phyloP scores from a whole-genome alignment of 2,329 filamentous ascomycete species.

The Cytospora mali region DNA sequence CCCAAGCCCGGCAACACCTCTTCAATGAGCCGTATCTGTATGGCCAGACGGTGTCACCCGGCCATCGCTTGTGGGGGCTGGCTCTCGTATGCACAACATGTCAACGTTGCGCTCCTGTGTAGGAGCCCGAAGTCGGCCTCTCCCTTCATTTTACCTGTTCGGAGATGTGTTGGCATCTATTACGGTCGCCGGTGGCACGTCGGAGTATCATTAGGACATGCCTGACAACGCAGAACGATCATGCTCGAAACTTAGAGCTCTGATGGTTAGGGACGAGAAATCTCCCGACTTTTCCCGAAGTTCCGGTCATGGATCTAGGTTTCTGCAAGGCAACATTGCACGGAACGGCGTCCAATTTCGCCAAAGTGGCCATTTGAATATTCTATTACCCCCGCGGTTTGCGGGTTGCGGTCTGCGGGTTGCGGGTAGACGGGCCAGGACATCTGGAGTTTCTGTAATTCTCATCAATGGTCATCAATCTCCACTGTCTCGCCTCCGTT shows the following conservation, averaged over 20 bases:
- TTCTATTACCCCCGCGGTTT: constrained; percentile 13
- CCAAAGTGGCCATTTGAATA: constrained; percentile 13
- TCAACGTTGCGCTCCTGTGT: neutral
- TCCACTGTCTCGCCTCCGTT: constrained; percentile 20
- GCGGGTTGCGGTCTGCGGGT: too few species aligned
- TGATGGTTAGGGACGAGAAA: neutral
- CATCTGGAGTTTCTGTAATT: neutral
- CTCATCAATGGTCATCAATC: constrained; percentile 1
- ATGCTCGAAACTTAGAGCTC: neutral
- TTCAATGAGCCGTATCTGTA: neutral
- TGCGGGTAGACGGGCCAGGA: too few species aligned
- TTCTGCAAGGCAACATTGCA: neutral
- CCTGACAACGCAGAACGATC: neutral
- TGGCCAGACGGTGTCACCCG: constrained; percentile 1
- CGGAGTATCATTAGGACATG: neutral
- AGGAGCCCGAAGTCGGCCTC: neutral
- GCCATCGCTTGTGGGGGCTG: constrained; percentile 5
- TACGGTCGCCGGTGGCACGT: neutral
- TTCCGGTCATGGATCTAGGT: neutral
- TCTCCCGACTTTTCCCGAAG: constrained; percentile 19
- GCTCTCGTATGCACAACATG: constrained; percentile 1
- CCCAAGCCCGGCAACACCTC: neutral
- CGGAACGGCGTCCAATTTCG: neutral
- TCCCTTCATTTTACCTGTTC: neutral
- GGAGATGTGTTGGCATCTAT: neutral